Conservation (phyloP, 331 rosid genomes). For the Erythrophleum ivorense region DNA sequence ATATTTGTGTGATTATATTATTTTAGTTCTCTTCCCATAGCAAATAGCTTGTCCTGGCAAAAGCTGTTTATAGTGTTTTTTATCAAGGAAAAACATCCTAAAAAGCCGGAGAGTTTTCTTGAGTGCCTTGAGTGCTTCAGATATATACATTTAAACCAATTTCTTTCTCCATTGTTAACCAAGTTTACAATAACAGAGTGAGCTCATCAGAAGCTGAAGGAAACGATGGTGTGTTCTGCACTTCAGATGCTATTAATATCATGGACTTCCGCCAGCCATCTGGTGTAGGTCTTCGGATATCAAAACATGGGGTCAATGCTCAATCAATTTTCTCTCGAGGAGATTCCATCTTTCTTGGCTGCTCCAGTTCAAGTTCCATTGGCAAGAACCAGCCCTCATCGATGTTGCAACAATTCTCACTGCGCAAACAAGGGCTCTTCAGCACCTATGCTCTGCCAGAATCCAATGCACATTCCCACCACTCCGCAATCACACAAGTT, state of each 20-base stretch:
- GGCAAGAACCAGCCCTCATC: constrained; percentile 64
- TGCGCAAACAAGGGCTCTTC: constrained; percentile 76
- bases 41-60: neutral
- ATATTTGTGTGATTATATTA: neutral
- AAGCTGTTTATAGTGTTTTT: neutral
- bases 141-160: constrained; percentile 22
- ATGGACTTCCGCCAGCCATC: constrained; percentile 87
- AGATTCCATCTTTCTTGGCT: constrained; percentile 83
- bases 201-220: constrained; percentile 97
- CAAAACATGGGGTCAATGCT: constrained; percentile 58
- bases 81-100: neutral
- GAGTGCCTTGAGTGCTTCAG: neutral
- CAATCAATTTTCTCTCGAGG: constrained; percentile 86
- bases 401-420: constrained; percentile 73
- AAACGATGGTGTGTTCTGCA: constrained; percentile 93
- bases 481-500: constrained; percentile 78
- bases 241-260: constrained; percentile 71
- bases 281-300: constrained; percentile 78
- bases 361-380: constrained; percentile 56
- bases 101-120: neutral
- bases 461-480: constrained; percentile 66
- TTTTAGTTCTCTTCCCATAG: neutral
- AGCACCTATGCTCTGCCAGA: constrained; percentile 75
- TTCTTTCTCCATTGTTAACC: constrained; percentile 5
- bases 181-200: constrained; percentile 51